These are phyloP conservation scores for Agarophyton chilense DNA, from an alignment of 23 red algal genomes.

Conservation along the genomic window DNA sequence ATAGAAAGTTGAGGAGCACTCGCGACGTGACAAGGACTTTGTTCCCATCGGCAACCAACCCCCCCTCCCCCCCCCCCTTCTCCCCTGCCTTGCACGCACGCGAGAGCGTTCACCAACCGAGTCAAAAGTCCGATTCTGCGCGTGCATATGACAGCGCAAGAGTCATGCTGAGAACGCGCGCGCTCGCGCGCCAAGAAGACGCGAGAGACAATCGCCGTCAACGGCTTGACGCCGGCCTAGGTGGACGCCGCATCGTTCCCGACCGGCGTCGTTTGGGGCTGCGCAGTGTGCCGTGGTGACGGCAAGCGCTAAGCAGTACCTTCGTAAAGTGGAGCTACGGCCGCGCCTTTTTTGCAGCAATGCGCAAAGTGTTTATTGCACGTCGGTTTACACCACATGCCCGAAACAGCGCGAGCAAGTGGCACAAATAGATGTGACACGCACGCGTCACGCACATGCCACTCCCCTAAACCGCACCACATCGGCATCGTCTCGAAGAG, in stretches of 20 bases:
- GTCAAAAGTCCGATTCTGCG: neutral
- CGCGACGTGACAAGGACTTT: no score
- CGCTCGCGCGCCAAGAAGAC: neutral
- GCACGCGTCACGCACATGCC: neutral
- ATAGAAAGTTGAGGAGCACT: no score
- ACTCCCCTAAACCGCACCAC: no score
- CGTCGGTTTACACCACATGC: neutral
- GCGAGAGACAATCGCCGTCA: neutral
- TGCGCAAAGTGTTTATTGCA: no score
- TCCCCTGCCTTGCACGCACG: neutral
- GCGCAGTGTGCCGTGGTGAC: no score
- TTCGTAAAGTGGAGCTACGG: no score
- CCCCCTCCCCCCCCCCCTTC: neutral
- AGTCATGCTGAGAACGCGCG: neutral
- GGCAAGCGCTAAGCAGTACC: no score
- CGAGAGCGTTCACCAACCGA: neutral
- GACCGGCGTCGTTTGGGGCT: no score
- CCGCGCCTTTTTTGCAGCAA: no score
- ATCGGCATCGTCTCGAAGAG: slow-evolving; percentile 4
- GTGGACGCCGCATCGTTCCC: neutral
- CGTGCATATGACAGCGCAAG: neutral
- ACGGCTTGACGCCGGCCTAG: neutral
- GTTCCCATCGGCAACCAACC: no score
- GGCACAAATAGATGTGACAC: neutral
- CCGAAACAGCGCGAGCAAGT: neutral